Conservation (phyloP, 2,329 filamentous ascomycete genomes). For the Monosporascus sp. region DNA sequence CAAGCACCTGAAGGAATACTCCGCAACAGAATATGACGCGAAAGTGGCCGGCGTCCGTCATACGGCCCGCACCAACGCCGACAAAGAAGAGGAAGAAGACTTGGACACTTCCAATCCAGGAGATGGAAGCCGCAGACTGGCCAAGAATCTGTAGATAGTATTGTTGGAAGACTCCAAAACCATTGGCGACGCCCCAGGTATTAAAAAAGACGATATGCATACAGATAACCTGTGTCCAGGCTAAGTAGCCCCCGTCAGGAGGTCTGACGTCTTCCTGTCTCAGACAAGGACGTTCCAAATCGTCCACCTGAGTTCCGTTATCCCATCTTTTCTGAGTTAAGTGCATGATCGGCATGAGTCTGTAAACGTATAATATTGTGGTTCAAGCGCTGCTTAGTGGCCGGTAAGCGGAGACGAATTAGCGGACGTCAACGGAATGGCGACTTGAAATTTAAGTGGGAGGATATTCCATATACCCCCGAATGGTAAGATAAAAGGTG, state of each 20-base stretch:
- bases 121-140: slow-evolving; percentile 12
- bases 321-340: background rate
- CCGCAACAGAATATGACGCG: slow-evolving; percentile 9
- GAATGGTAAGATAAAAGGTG: too few relatives aligned
- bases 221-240: background rate
- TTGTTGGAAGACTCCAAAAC: slow-evolving; percentile 20
- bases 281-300: background rate
- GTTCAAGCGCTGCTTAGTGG: background rate
- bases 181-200: slow-evolving; percentile 14
- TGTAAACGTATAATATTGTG: too few relatives aligned
- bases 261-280: background rate
- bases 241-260: background rate
- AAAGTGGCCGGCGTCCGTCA: slow-evolving; percentile 22
- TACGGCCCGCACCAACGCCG: slow-evolving; percentile 17
- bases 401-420: background rate
- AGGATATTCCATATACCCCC: too few relatives aligned
- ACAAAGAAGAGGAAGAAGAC: slow-evolving; percentile 24
- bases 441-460: too few relatives aligned
- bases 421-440: too few relatives aligned
- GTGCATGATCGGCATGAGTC: background rate
- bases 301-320: background rate
- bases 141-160: slow-evolving; percentile 13
- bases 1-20: slow-evolving; percentile 15
- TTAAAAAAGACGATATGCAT: slow-evolving; percentile 4
- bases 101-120: slow-evolving; percentile 22